Percentiles rank a stretch among this genome's conserved stretches.
phyloP scores from a whole-genome alignment of 2,329 filamentous ascomycete species.

The Colletotrichum navitas region DNA sequence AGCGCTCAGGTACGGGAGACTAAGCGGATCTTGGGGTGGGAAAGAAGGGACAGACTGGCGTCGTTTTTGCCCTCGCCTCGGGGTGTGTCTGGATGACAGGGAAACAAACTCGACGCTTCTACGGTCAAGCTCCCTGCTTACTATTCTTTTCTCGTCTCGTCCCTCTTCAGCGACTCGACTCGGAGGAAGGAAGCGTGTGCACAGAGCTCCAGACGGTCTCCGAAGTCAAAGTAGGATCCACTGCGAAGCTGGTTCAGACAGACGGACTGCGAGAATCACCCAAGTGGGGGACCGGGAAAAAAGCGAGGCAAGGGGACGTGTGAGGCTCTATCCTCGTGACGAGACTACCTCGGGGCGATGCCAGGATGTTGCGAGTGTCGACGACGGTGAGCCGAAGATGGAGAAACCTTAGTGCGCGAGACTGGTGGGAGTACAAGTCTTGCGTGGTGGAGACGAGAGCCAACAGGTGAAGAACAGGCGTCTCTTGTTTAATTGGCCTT shows the following conservation, averaged over 20 bases:
- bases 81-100: constrained; percentile 41
- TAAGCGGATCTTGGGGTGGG: constrained; percentile 37
- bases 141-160: constrained; percentile 20
- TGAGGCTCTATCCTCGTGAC: constrained; percentile 34
- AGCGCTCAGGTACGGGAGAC: constrained; percentile 44
- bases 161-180: constrained; percentile 26
- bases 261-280: constrained; percentile 42
- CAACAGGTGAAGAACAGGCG: background rate
- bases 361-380: constrained; percentile 36
- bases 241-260: constrained; percentile 38
- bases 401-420: constrained; percentile 35
- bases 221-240: constrained; percentile 35
- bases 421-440: constrained; percentile 18
- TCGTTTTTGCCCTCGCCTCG: constrained; percentile 17
- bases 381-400: constrained; percentile 39
- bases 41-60: constrained; percentile 38
- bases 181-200: constrained; percentile 28
- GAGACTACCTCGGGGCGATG: constrained; percentile 32
- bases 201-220: constrained; percentile 42
- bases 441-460: constrained; percentile 3
- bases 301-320: constrained; percentile 34
- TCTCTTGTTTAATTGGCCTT: background rate
- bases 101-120: constrained; percentile 39
- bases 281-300: constrained; percentile 42
- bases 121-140: constrained; percentile 34